Conservation (phyloP, 1,284 basidiomycete genomes). For the Ustilago loliicola region DNA sequence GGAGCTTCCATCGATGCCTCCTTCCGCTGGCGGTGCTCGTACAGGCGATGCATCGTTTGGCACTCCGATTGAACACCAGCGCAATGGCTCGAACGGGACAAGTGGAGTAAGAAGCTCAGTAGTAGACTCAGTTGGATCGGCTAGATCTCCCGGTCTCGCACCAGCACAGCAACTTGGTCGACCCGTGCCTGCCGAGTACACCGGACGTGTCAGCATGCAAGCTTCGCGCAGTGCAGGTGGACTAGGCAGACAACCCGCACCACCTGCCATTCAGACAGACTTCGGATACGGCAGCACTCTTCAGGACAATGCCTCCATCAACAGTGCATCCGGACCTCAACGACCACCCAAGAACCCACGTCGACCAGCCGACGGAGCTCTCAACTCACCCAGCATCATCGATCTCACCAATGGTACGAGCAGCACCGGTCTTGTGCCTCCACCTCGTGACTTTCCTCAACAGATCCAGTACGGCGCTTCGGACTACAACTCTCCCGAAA, state of each 20-base stretch:
- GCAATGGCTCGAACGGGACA: constrained; percentile 12
- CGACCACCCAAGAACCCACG: constrained; percentile 46
- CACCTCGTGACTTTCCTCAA: constrained; percentile 33
- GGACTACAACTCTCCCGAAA: constrained; percentile 13
- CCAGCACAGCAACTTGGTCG: constrained; percentile 11
- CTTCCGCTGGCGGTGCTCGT: constrained; percentile 1
- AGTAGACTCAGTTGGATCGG: constrained; percentile 17
- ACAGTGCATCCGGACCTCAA: constrained; percentile 18
- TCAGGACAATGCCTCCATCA: constrained; percentile 26
- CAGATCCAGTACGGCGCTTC: constrained; percentile 5
- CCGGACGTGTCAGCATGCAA: constrained; percentile 35
- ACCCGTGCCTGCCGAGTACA: neutral
- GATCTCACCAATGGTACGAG: constrained; percentile 16
- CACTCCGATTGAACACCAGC: constrained; percentile 17
- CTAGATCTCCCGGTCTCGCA: constrained; percentile 17
- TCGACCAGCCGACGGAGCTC: constrained; percentile 33
- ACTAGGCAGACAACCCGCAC: neutral
- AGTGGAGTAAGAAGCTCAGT: constrained; percentile 27
- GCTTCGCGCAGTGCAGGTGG: constrained; percentile 1
- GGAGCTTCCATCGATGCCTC: constrained; percentile 44
- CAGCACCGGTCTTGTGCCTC: neutral
- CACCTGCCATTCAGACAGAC: constrained; percentile 15
- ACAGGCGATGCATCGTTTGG: neutral
- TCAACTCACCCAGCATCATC: constrained; percentile 27
- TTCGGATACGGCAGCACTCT: constrained; percentile 12